Evolutionary conservation across 1,284 basidiomycete species (phyloP), one percentile per base, ranked within the genome.

Genomic region (Puccinia coronata): DNA sequence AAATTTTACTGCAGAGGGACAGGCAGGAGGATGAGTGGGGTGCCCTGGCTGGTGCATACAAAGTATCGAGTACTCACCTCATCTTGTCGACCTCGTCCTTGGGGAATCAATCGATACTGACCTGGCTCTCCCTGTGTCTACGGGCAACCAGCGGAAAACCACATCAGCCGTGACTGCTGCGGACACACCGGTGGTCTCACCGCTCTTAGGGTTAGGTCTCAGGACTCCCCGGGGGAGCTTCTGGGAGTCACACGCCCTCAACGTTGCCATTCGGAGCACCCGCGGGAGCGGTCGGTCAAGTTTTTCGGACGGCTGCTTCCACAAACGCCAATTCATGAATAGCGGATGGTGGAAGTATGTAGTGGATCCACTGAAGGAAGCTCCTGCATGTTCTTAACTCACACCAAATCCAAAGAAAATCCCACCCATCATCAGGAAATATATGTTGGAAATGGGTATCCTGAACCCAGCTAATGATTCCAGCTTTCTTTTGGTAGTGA

Each of bases 1-100:
- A 94, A 88, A 96, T 92, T 90, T 96, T 95, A 82, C 76, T 79
- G 75, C 20, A 31, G n/a, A 25, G 25, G 23, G 63, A 11, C 34
- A 31, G 3, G 5, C 23, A 6, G 18, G 18, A 43, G 41, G 28
- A 36, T 67, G 2, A 67, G 39, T 41, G 12, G 12, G 36, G 8
- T 41, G 63, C 23, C 23, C 14, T 12, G 34, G 2, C 39, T 39
- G 61, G 2, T 28, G 31, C 34, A 6, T 25, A 18, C 12, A 41
- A 6, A 34, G 34, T 9, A 20, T 14, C 3, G 6, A 6, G 9
- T 5, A 67, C 63, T 6, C 39, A 67, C 63, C 63, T 67, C 63
- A 67, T 67, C 63, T 43, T 67, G 34, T 23, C 31, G 36, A 67
- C 63, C 63, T 65, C 34, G 61, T 65, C 61, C 61, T 67, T 41